Evolutionary conservation across 495 filamentous ascomycete genomes (phyloP), one percentile per base, ranked within the genome.

Genomic region (Neurospora sp.): DNA sequence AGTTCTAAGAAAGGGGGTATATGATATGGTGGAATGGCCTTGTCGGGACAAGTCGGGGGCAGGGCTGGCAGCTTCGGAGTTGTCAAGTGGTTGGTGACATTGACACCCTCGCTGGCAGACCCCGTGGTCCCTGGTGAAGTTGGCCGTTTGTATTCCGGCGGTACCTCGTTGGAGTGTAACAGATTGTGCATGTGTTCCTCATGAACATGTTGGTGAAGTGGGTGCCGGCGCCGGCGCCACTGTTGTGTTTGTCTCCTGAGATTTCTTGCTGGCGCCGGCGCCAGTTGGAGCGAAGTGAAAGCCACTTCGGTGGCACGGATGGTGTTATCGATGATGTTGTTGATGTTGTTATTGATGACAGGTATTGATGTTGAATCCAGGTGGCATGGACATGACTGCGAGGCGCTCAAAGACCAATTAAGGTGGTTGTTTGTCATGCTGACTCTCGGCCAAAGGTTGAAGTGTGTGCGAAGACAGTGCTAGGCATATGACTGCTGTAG

Each of bases 21-120:
- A 41, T 41, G 14, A 16, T 41, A 6, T 41, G 3, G 8, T 9
- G 17, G 42, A 9, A 75, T 78, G 39, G 77, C 76, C 70, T 74
- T 76, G 65, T 78, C 74, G 3, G 77, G 80, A 75, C 78, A 81
- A 6, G 73, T 69, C 8, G 78, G 70, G 35, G 74, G 39, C 39
- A 40, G 39, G 9, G 35, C 35, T 35, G 4, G 3, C 31, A 4
- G 31, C 31, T 35, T 35, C 3, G 31, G 39, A 9, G 9, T 40
- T 5, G 7, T 44, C 6, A 17, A 17, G 42, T 44, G 17, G 17
- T 44, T 44, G 16, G 17, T 44, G 42, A n/a, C 16, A 6, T 44
- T 44, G 17, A 3, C 42, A 44, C 42, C 42, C 6, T 44, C 42
- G 42, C 42, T 44, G 6, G 17, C 42, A 7, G 42, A 45, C n/a